Evolutionary conservation across 805 yeast species (phyloP), one percentile per base, ranked within the genome.

Genomic region (Yamadazyma nakazawae): DNA sequence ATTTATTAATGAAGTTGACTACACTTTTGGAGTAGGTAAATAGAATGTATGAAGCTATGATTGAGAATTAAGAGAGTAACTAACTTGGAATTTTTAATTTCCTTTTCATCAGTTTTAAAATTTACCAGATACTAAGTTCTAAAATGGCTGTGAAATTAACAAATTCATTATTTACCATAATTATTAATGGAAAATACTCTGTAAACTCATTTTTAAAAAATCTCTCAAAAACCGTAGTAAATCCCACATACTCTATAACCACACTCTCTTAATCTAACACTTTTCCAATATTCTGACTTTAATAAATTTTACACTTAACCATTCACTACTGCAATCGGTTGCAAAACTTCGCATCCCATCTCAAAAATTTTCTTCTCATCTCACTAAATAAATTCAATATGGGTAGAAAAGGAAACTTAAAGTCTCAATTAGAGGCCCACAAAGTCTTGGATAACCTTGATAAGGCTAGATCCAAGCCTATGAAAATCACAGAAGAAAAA

Each of bases 1-100:
- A 2, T 82, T 83, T 54, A 50, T 81, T 31, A 76, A 78, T 49
- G 82, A 76, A 45, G 55, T 60, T 16, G 64, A 58, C 16, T 55
- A 55, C 45, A 54, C 37, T 34, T 49, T 37, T 36, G 32, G 7
- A 21, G 7, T 7, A 21, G 24, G 32, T 28, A 28, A 13, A 28
- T 28, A 28, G 32, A 28, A 28, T 28, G 11, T 3, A 28, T 28
- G 5, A 28, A 28, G 10, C 11, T 26, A 28, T 28, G 5, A 28
- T 13, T 12, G 11, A 28, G 32, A 28, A 26, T 7, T 28, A 4
- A 21, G 24, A 21, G 24, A 21, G 24, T 21, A 21, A 4, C 7
- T 21, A 21, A 21, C 4, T 21, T 21, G 24, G 24, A 21, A 21
- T 21, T 21, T 21, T 21, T 21, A 5, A 21, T 21, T 21, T 21